Evolutionary conservation across 768 basidiomycete genomes (phyloP), one percentile per base, ranked within the genome.

Genomic region (Phanerochaete carnosa): DNA sequence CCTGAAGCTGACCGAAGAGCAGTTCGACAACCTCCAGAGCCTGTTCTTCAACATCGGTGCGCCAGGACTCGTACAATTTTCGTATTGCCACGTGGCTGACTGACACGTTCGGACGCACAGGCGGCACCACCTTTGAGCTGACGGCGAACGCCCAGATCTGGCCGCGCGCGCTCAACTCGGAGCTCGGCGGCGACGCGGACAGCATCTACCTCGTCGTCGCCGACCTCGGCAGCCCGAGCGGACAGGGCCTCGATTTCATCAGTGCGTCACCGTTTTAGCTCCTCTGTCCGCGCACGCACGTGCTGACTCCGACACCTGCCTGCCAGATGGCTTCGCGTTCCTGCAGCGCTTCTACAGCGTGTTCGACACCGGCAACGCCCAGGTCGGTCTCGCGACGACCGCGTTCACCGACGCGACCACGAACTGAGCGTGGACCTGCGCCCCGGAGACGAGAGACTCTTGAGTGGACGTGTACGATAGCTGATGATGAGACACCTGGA

Each of bases 81-180:
- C 52, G 30, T 35, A 19, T 32, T 12, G 30, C 3, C 2, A 33
- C 7, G 15, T 8, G 11, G 15, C 28, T 3, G 52, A 19, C 32
- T 55, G 35, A 55, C n/a, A 25, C 12, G 1, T 15, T 8, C 22
- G 52, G 45, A 25, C 25, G 8, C 28, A 19, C 54, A 55, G 63
- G 53, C 47, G 61, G 84, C 81, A 72, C 72, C n/a, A 79, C 78
- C 11, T 86, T 79, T 64, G 82, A 83, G 70, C 64, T 89, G 58
- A 84, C 82, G 2, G 69, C 83, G n/a, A 85, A 88, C 66, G 87
- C 84, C 3, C 88, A 90, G 76, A 83, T 86, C 63, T 89, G 87
- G 85, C 87, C 87, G 0, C 82, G 84, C 50, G 66, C 75, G 2
- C 74, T 84, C 62, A 89, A 90, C 73, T 70, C 74, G 16, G 71